These are phyloP conservation scores for Crithidia thermophila DNA, from an alignment of 208 protist genomes.

Conservation along the genomic window DNA sequence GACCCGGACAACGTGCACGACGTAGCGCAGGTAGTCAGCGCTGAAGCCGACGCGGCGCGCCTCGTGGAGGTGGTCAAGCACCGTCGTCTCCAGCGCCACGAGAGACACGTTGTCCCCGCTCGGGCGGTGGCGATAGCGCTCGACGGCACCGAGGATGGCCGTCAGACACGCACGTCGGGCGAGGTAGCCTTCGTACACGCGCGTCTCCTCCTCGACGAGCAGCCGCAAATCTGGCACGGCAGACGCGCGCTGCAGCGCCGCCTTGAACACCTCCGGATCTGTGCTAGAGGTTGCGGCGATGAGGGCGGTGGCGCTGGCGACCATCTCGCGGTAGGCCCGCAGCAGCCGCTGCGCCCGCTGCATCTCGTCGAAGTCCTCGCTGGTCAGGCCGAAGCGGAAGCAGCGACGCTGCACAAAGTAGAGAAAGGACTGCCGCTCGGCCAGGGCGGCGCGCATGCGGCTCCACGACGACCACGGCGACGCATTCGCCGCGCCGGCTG, in stretches of 20 bases:
- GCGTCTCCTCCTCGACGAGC: slow-evolving; percentile 20
- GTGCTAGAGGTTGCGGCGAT: slow-evolving; percentile 18
- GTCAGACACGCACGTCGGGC: slow-evolving; percentile 18
- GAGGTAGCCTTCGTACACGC: slow-evolving; percentile 14
- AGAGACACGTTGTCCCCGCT: neutral
- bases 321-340: slow-evolving; percentile 35
- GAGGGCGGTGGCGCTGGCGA: slow-evolving; percentile 20
- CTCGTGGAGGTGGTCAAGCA: slow-evolving; percentile 15
- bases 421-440: slow-evolving; percentile 35
- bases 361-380: slow-evolving; percentile 39
- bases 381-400: slow-evolving; percentile 54
- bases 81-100: slow-evolving; percentile 7
- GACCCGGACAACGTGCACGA: slow-evolving; percentile 19
- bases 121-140: slow-evolving; percentile 11
- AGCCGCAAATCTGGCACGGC: slow-evolving; percentile 15
- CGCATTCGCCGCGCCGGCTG: neutral
- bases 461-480: slow-evolving; percentile 31
- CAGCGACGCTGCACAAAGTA: slow-evolving; percentile 58
- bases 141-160: slow-evolving; percentile 1
- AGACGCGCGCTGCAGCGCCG: slow-evolving; percentile 16
- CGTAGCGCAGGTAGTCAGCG: neutral
- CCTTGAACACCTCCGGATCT: slow-evolving; percentile 24
- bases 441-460: slow-evolving; percentile 32
- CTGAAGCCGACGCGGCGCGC: slow-evolving; percentile 8
- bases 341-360: slow-evolving; percentile 45